Base-by-base conservation (phyloP, 352 stramenopile genomes). In the Pythium folliculosum region DNA sequence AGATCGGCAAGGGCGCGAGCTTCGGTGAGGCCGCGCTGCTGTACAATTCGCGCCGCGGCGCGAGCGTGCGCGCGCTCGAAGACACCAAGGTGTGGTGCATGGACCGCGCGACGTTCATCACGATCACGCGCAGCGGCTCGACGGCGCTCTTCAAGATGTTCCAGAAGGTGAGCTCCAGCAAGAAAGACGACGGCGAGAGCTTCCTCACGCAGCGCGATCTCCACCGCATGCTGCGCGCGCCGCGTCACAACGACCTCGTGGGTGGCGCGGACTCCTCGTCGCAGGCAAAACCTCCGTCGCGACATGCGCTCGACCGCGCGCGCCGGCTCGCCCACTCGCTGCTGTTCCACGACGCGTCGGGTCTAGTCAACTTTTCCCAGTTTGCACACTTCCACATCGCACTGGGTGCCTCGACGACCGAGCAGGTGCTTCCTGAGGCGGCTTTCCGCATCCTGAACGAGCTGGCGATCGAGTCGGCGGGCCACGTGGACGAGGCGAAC, bases 21-120 rank as follows among this genome's bases (percentile, higher is more conserved):
- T 99, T 99, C 75, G 97, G 96, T 10, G 97, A 99, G 83, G 91
- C 98, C 14, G 96, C 97, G 19, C 74, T 99, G 54, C 81, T 99
- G 66, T 99, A 99, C 79, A 97, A 98, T 69, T 97, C 90, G 59
- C 94, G 96, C 37, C 80, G 97, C 19, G 92, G 91, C 1, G 96
- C 96, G 3, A 98, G 95, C 0, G 94, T 98, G 30, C 82, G 77
- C 23, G 89, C 86, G 1, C 63, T 91, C 19, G 84, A 94, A 63
- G 77, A 91, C 67, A 96, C 86, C 44, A 97, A 97, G 60, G 80
- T 98, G 12, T 99, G 96, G 95, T 95, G 85, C 62, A 97, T 99
- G 80, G 86, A 96, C 56, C 82, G 86, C 32, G 84, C 86, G 32
- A 86, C 80, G n/a, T 92, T 96, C 52, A 64, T 93, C 23, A 94